Evolutionary conservation across 208 protist genomes (phyloP).

Genomic region (Leishmania mexicana): DNA sequence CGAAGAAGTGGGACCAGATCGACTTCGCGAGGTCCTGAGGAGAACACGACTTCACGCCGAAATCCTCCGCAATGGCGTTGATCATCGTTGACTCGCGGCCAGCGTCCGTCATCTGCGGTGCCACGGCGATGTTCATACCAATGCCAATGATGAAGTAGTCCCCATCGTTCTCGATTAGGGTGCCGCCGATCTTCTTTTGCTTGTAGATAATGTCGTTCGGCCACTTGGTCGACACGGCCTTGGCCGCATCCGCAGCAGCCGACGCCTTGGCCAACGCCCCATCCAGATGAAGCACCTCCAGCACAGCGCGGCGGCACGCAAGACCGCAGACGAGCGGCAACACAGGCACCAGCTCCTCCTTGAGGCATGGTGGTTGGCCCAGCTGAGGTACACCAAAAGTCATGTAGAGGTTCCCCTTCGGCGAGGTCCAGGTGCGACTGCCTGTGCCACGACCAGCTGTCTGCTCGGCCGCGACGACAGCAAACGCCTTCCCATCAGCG

Average conservation of each 20-base stretch:
- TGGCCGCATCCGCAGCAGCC: slow-evolving; percentile 6
- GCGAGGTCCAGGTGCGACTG: slow-evolving; percentile 66
- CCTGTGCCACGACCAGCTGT: slow-evolving; percentile 53
- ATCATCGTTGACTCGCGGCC: slow-evolving; percentile 48
- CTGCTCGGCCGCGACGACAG: slow-evolving; percentile 55
- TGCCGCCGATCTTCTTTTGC: slow-evolving; percentile 69
- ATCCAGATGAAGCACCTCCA: slow-evolving; percentile 33
- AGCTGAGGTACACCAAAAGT: slow-evolving; percentile 56
- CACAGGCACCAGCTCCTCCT: slow-evolving; percentile 45
- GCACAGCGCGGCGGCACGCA: slow-evolving; percentile 45
- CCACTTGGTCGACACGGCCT: slow-evolving; percentile 63
- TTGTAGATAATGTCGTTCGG: slow-evolving; percentile 78
- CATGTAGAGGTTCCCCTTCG: slow-evolving; percentile 78
- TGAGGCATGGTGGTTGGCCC: slow-evolving; percentile 11
- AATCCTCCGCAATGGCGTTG: slow-evolving; percentile 32
- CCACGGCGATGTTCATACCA: slow-evolving; percentile 61
- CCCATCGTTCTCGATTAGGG: slow-evolving; percentile 46
- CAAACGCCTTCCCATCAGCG: slow-evolving; percentile 38
- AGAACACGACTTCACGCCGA: slow-evolving; percentile 10
- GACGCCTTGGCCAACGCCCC: not conserved
- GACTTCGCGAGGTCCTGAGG: slow-evolving; percentile 36
- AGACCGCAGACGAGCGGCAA: slow-evolving; percentile 65
- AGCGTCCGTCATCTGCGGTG: slow-evolving; percentile 50
- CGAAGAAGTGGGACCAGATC: slow-evolving; percentile 52
- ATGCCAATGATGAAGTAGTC: slow-evolving; percentile 63